These are phyloP conservation scores for Penicillium sp. DNA, from an alignment of 2,329 filamentous ascomycete species.

Conservation along the genomic window DNA sequence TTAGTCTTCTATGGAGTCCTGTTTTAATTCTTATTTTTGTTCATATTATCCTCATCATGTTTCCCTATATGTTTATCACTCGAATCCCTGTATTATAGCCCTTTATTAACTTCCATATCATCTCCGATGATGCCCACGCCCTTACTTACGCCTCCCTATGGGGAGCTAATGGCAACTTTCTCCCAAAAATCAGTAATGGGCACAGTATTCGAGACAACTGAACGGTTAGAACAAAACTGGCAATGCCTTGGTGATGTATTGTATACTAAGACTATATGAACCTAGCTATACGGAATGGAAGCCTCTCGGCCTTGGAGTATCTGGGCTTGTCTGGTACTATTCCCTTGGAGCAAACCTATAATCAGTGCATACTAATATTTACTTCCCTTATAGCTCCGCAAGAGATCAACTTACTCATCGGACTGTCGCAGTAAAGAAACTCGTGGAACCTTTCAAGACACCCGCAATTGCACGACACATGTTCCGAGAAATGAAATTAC, in stretches of 20 bases:
- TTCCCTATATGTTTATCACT: neutral
- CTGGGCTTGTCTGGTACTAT: constrained; percentile 87
- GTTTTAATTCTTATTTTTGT: neutral
- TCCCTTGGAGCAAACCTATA: constrained; percentile 7
- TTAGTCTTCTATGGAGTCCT: neutral
- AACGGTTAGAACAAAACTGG: constrained; percentile 54
- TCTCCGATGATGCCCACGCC: neutral
- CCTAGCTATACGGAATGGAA: constrained; percentile 88
- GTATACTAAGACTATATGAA: neutral
- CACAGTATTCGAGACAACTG: constrained; percentile 98
- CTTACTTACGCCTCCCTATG: constrained; percentile 3
- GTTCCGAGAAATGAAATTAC: constrained; percentile 88
- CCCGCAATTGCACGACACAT: constrained; percentile 92
- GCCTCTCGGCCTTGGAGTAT: constrained; percentile 96
- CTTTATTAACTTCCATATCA: neutral
- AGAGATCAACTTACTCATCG: constrained; percentile 93
- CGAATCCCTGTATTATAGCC: neutral
- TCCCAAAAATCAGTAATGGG: constrained; percentile 97
- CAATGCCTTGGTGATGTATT: neutral
- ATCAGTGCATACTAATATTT: neutral
- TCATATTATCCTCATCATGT: neutral
- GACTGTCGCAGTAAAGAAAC: constrained; percentile 98
- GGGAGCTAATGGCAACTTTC: constrained; percentile 78
- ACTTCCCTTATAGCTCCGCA: constrained; percentile 59
- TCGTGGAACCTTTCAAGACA: constrained; percentile 99